Base-by-base conservation (phyloP, 2,329 filamentous ascomycete species). In the Penicillium rolfsii region DNA sequence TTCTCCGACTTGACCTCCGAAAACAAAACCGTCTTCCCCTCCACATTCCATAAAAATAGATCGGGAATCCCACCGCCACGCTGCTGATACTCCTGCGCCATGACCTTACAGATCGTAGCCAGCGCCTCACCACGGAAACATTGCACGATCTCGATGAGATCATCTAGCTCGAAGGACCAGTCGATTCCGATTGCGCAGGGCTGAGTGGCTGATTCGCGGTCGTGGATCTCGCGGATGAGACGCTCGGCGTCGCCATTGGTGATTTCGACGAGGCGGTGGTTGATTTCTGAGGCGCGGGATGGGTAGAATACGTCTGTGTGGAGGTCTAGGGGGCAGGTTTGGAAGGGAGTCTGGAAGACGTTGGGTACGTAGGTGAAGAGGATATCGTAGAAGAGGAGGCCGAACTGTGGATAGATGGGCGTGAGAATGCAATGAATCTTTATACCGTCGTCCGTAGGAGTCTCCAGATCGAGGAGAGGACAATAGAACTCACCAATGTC, bases 271-370 rank as follows among this genome's bases (percentile, higher is more conserved):
- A 98, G 83, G 0, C 93, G 87, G 64, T 88, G 87, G 72, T 97
- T 96, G 73, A 98, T 95, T 78, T 97, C 93, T 4, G 89, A 92
- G 38, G 90, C 87, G n/a, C 95, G 86, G 0, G 89, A 87, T 0
- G 91, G 86, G 73, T 91, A 98, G 79, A 99, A 99, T 2, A 90
- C 88, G 74, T 99, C 95, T 0, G 93, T 97, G 73, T 96, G 90
- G 5, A 99, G 81, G 74, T 99, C 95, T 3, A 99, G 80, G 0
- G 95, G 95, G 71, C 92, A 97, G 0, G 92, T 96, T 77, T 99
- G 95, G 74, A 91, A 99, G 0, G 90, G 87, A 5, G 95, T 99
- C 74, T 98, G 94, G 76, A 99, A 99, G 58, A 99, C 94, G 69
- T 98, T 97, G 28, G 95, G 94, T 5, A 98, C 86, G 76, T 96